Evolutionary conservation across 441 rosid genomes (phyloP).

Genomic region (Breynia disticha): DNA sequence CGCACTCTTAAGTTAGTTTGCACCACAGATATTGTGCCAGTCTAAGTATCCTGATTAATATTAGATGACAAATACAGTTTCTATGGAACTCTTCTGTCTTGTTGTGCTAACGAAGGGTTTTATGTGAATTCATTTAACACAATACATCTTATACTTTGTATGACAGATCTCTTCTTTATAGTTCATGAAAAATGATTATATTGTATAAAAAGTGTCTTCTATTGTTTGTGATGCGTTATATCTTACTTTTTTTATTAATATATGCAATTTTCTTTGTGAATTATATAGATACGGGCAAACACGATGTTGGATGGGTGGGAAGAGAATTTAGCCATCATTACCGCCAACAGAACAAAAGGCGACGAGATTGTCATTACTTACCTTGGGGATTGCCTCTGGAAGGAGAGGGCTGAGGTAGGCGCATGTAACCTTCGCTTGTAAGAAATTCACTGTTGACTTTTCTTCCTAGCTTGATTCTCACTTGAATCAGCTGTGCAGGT

Average conservation of each 20-base stretch:
- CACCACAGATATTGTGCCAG: too few relatives aligned
- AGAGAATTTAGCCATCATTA: slow-evolving; percentile 87
- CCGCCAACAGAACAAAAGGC: slow-evolving; percentile 93
- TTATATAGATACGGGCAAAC: slow-evolving; percentile 46
- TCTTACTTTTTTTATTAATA: neutral
- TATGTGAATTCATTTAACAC: too few relatives aligned
- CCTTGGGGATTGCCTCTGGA: slow-evolving; percentile 97
- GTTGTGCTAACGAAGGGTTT: too few relatives aligned
- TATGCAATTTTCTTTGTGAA: neutral
- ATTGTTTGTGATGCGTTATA: too few relatives aligned
- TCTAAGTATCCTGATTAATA: too few relatives aligned
- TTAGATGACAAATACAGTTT: too few relatives aligned
- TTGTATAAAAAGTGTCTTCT: too few relatives aligned
- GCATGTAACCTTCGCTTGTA: slow-evolving; percentile 9
- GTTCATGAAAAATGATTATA: neutral
- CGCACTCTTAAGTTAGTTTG: too few relatives aligned
- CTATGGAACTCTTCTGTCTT: too few relatives aligned
- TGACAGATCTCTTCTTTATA: neutral
- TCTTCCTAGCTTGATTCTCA: slow-evolving; percentile 13
- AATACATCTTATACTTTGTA: too few relatives aligned
- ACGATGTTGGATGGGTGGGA: slow-evolving; percentile 97
- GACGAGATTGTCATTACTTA: slow-evolving; percentile 93
- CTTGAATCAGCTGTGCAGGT: slow-evolving; percentile 39
- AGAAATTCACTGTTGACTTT: neutral
- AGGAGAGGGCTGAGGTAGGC: slow-evolving; percentile 85